Evolutionary conservation across 371 early-diverging fungal species (phyloP).

Genomic region (Basidiobolus meristosporus): DNA sequence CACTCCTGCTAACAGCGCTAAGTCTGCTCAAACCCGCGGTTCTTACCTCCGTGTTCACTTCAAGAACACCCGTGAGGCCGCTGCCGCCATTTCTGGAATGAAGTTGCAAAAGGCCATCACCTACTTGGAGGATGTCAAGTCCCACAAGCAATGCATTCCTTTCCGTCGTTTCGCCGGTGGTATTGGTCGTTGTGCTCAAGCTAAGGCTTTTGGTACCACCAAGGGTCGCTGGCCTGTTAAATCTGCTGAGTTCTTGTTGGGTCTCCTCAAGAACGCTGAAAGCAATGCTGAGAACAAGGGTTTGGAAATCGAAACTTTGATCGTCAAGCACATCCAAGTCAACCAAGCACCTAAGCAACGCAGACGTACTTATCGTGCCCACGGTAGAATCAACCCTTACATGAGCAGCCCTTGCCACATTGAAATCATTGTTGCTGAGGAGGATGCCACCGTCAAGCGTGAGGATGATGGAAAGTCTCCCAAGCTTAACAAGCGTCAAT

Average conservation of each 20-base stretch:
- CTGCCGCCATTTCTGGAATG: too few relatives aligned
- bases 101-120: too few relatives aligned
- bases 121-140: too few relatives aligned
- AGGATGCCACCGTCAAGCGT: constrained; percentile 55
- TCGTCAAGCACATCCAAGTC: constrained; percentile 91
- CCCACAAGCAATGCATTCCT: constrained; percentile 95
- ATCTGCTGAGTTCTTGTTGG: constrained; percentile 81
- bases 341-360: too few relatives aligned
- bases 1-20: too few relatives aligned
- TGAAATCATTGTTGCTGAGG: constrained; percentile 81
- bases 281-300: constrained; percentile 95
- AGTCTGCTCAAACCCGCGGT: too few relatives aligned
- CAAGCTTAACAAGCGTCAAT: constrained; percentile 31
- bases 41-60: too few relatives aligned
- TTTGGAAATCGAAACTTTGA: constrained; percentile 67
- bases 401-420: constrained; percentile 96
- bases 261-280: constrained; percentile 93
- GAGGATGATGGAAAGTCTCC: constrained; percentile 38
- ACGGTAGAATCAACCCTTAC: constrained; percentile 98
- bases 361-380: too few relatives aligned
- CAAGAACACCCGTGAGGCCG: too few relatives aligned
- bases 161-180: constrained; percentile 97
- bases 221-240: constrained; percentile 99
- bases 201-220: constrained; percentile 81
- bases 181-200: constrained; percentile 96